Conservation (phyloP, 257 asterid genomes). For the Echites panduratus region DNA sequence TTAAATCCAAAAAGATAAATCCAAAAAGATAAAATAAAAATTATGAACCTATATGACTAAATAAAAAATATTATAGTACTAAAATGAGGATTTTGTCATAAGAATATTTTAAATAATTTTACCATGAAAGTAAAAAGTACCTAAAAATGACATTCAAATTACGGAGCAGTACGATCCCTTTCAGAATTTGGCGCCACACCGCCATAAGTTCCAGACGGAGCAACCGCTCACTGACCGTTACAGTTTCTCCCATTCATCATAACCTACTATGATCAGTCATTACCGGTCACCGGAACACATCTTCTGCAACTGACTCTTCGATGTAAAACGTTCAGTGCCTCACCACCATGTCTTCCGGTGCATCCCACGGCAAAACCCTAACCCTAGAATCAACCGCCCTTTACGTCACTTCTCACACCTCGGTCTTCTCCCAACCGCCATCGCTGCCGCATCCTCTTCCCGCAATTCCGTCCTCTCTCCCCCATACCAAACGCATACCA, state of each 20-base stretch:
- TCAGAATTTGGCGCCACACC: neutral
- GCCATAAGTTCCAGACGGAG: neutral
- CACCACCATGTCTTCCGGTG: slow-evolving; percentile 41
- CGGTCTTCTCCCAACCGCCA: slow-evolving; percentile 36
- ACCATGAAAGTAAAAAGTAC: too few relatives aligned
- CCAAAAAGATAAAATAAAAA: too few relatives aligned
- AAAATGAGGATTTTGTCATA: too few relatives aligned
- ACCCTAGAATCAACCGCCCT: slow-evolving; percentile 46
- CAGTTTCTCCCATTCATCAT: neutral
- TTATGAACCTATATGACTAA: too few relatives aligned
- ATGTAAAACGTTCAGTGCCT: neutral
- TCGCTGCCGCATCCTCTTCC: slow-evolving; percentile 29
- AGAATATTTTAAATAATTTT: too few relatives aligned
- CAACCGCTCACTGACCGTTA: neutral
- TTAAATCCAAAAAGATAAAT: too few relatives aligned
- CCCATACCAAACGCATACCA: slow-evolving; percentile 71
- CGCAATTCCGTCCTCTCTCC: slow-evolving; percentile 45
- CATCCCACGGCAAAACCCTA: slow-evolving; percentile 33
- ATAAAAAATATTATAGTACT: too few relatives aligned
- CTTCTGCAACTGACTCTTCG: neutral
- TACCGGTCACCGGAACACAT: neutral
- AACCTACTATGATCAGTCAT: neutral
- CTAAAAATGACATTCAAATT: too few relatives aligned
- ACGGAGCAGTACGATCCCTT: too few relatives aligned
- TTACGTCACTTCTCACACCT: slow-evolving; percentile 45